These are phyloP conservation scores for Colletotrichum sp. DNA, from an alignment of 2,329 filamentous ascomycete species.

Conservation along the genomic window DNA sequence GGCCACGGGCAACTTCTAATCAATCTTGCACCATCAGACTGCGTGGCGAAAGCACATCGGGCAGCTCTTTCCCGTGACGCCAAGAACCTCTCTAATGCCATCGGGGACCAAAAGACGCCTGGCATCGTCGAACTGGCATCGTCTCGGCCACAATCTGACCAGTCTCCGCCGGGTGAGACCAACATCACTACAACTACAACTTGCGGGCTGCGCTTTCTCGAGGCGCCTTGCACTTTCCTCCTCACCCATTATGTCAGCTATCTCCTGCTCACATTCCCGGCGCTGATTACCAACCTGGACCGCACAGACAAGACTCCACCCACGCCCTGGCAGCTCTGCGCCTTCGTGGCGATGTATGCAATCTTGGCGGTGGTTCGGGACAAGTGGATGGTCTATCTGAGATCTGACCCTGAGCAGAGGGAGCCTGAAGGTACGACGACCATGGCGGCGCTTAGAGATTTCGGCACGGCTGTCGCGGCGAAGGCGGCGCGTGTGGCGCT, in stretches of 20 bases:
- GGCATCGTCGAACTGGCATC: background rate
- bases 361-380: background rate
- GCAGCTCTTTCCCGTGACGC: background rate
- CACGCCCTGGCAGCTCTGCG: background rate
- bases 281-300: background rate
- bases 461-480: background rate
- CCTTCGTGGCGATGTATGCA: background rate
- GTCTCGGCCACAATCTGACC: background rate
- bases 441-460: background rate
- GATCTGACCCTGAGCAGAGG: too few species aligned
- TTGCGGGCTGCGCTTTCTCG: background rate
- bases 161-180: background rate
- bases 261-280: background rate
- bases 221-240: background rate
- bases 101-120: background rate
- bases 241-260: background rate
- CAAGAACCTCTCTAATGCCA: too few species aligned
- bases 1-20: accelerated
- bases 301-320: accelerated
- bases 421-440: too few species aligned
- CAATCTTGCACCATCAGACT: background rate
- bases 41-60: background rate
- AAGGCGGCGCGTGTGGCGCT: background rate
- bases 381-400: background rate
- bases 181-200: background rate